Percentiles rank a stretch among this genome's conserved stretches.
Evolutionary conservation across 2,329 filamentous ascomycete species (phyloP).

Genomic region (Fusarium bactridioides): DNA sequence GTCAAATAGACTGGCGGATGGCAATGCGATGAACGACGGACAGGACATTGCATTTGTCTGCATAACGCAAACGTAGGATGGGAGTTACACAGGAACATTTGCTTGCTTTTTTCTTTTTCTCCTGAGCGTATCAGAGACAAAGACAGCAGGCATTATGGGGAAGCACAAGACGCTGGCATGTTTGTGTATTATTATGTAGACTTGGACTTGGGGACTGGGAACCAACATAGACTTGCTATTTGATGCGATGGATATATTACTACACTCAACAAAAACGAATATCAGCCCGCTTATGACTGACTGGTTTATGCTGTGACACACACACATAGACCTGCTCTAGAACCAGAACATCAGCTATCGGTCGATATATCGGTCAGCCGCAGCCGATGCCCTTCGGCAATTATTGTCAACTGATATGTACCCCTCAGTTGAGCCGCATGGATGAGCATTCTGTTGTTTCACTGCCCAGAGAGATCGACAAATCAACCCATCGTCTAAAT

Average conservation of each 20-base stretch:
- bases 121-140: conserved; percentile 24
- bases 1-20: conserved; percentile 42
- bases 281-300: neutral
- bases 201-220: conserved; percentile 34
- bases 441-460: conserved; percentile 4
- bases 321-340: neutral
- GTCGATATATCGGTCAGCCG: neutral
- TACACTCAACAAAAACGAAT: neutral
- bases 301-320: neutral
- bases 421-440: conserved; percentile 11
- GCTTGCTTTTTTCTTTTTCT: conserved; percentile 25
- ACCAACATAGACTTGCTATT: conserved; percentile 39
- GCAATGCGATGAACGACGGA: conserved; percentile 42
- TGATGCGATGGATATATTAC: conserved; percentile 19
- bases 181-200: conserved; percentile 43
- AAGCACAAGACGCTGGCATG: conserved; percentile 41
- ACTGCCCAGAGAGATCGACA: conserved; percentile 5
- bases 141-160: conserved; percentile 36
- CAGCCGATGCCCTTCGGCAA: conserved; percentile 2
- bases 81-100: conserved; percentile 41
- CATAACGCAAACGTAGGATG: conserved; percentile 38
- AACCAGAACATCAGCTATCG: neutral
- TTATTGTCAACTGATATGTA: conserved; percentile 5
- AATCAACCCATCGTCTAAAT: conserved; percentile 11
- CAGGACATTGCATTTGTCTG: conserved; percentile 32